Evolutionary conservation across 2,329 filamentous ascomycete genomes (phyloP).

Genomic region (Venturia asperata): DNA sequence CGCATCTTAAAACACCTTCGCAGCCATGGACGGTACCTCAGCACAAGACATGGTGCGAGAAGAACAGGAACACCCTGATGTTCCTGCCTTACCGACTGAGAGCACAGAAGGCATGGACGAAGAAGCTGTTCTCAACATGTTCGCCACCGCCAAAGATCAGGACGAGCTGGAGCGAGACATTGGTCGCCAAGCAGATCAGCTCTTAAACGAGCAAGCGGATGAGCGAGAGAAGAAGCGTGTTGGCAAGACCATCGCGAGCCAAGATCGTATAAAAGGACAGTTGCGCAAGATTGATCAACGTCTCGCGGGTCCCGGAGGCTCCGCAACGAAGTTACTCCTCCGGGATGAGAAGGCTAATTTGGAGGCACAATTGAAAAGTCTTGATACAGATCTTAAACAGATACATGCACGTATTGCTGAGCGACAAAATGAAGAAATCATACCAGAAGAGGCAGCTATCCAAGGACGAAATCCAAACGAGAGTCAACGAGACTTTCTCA

Average conservation of each 20-base stretch:
- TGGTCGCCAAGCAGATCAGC: slow-evolving; percentile 54
- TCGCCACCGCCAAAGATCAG: slow-evolving; percentile 62
- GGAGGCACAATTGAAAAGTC: slow-evolving; percentile 55
- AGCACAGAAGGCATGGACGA: slow-evolving; percentile 18
- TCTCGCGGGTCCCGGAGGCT: slow-evolving; percentile 47
- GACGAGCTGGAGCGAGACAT: slow-evolving; percentile 89
- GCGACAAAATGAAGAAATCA: slow-evolving; percentile 53
- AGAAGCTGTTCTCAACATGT: slow-evolving; percentile 15
- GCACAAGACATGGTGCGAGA: not conserved
- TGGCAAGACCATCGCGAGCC: slow-evolving; percentile 48
- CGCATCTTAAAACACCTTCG: not conserved
- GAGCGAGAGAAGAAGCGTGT: slow-evolving; percentile 57
- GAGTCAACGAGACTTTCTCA: slow-evolving; percentile 78
- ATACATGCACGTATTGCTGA: slow-evolving; percentile 76
- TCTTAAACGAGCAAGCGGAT: slow-evolving; percentile 55
- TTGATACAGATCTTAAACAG: slow-evolving; percentile 67
- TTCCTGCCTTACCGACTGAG: not conserved
- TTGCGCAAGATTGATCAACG: slow-evolving; percentile 39
- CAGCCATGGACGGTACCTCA: slow-evolving; percentile 7
- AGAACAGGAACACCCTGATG: not conserved
- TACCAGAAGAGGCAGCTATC: slow-evolving; percentile 20
- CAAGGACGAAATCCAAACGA: slow-evolving; percentile 64
- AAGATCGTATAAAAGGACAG: slow-evolving; percentile 29
- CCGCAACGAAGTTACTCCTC: slow-evolving; percentile 51
- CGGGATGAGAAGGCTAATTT: slow-evolving; percentile 60